phyloP scores from a whole-genome alignment of 1,284 basidiomycete genomes.

The Rugosomyces carneus region DNA sequence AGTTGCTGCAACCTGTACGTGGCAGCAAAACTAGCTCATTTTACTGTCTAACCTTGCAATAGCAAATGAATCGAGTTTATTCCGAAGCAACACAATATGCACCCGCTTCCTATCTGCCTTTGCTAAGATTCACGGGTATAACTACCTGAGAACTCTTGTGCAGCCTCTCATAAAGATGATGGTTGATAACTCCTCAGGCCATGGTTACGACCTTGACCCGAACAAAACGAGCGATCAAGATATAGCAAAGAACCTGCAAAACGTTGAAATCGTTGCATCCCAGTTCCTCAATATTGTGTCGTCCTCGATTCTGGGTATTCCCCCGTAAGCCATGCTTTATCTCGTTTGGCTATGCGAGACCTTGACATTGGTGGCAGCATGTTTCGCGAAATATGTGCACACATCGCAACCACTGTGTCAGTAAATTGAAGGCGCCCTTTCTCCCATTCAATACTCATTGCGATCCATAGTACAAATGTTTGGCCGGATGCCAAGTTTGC shows the following conservation, averaged over 20 bases:
- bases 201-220: conserved; percentile 78
- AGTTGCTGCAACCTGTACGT: conserved; percentile 66
- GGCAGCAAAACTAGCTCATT: neutral
- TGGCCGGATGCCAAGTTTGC: conserved; percentile 85
- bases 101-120: conserved; percentile 82
- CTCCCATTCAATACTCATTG: neutral
- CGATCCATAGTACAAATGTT: conserved; percentile 41
- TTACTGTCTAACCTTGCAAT: conserved; percentile 10
- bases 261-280: conserved; percentile 69
- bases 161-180: conserved; percentile 74
- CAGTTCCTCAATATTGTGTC: conserved; percentile 75
- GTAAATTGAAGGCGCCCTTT: conserved; percentile 24
- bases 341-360: conserved; percentile 6
- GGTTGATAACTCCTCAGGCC: conserved; percentile 64
- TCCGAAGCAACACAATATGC: conserved; percentile 83
- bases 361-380: conserved; percentile 42
- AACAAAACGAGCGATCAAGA: conserved; percentile 56
- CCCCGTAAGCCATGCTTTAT: conserved; percentile 52
- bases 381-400: conserved; percentile 83
- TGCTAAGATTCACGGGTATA: conserved; percentile 82
- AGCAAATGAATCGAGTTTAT: conserved; percentile 78
- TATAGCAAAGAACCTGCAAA: conserved; percentile 62
- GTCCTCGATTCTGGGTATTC: conserved; percentile 65
- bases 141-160: conserved; percentile 76
- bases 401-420: conserved; percentile 79